Percentiles rank a stretch among this genome's conserved stretches.
These are phyloP conservation scores for Lepidium didymum DNA, from an alignment of 345 rosid genomes.

Conservation along the genomic window DNA sequence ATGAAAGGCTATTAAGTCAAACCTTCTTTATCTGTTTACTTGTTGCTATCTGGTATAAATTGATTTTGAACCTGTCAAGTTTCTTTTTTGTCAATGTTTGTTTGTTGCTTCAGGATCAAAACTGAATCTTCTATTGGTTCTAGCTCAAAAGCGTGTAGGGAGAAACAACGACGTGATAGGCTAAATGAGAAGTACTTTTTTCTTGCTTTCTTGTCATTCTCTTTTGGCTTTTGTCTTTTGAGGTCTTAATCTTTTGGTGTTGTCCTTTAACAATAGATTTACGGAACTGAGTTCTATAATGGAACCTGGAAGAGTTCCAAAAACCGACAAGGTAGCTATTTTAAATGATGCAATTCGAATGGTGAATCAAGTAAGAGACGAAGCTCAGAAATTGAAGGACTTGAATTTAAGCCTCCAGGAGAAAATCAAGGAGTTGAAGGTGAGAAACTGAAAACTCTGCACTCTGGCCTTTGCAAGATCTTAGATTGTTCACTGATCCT, in stretches of 20 bases:
- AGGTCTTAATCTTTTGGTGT: conserved; percentile 1
- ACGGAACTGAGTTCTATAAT: conserved; percentile 62
- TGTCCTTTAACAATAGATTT: conserved; percentile 42
- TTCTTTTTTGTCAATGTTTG: background rate
- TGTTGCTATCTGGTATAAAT: background rate
- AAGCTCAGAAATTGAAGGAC: conserved; percentile 67
- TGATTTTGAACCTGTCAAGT: background rate
- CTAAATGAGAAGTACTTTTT: conserved; percentile 80
- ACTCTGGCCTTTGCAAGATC: background rate
- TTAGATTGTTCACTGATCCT: background rate
- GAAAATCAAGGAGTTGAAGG: conserved; percentile 73
- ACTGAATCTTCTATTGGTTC: conserved; percentile 46
- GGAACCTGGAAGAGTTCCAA: conserved; percentile 86
- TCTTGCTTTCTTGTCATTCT: conserved; percentile 4
- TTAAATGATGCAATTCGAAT: conserved; percentile 61
- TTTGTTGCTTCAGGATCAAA: conserved; percentile 34
- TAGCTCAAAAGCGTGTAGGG: conserved; percentile 93
- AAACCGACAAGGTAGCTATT: conserved; percentile 83
- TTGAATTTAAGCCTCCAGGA: conserved; percentile 70
- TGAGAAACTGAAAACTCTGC: background rate
- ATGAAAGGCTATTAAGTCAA: background rate
- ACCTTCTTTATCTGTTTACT: background rate
- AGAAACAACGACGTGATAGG: conserved; percentile 89
- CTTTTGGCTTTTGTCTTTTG: background rate
- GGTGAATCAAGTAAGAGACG: conserved; percentile 66